These are phyloP conservation scores for Fusarium succisae DNA, from an alignment of 2,329 filamentous ascomycete genomes.

Conservation along the genomic window DNA sequence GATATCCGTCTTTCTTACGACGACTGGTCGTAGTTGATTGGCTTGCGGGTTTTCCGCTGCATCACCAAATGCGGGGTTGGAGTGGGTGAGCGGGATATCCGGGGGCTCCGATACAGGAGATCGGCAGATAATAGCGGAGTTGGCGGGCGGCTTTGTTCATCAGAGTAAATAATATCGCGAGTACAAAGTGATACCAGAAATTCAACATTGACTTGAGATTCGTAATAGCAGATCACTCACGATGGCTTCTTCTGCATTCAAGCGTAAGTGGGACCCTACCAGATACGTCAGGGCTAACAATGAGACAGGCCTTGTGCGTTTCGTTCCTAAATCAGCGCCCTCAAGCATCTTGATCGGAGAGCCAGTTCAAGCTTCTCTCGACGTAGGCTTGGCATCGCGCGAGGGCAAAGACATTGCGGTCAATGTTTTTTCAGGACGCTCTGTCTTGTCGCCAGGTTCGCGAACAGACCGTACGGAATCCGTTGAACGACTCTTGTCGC, in stretches of 20 bases:
- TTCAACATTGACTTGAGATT: accelerated
- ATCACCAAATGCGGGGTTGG: background rate
- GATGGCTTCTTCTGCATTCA: background rate
- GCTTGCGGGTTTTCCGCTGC: background rate
- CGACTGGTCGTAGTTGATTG: background rate
- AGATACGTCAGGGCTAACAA: background rate
- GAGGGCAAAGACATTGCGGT: background rate
- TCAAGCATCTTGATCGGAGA: background rate
- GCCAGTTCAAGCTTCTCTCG: background rate
- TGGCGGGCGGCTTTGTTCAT: background rate
- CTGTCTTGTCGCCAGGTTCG: background rate
- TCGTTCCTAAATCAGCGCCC: constrained; percentile 1
- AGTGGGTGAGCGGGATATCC: background rate
- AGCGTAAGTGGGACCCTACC: background rate
- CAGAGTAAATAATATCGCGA: background rate
- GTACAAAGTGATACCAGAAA: background rate
- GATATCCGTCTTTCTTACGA: background rate
- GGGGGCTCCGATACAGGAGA: constrained; percentile 13
- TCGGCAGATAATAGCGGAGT: background rate
- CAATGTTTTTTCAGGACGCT: background rate
- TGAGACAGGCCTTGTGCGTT: constrained; percentile 1
- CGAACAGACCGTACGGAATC: background rate
- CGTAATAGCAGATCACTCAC: too few relatives aligned
- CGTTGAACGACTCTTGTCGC: background rate
- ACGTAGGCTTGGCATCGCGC: background rate